Conservation (phyloP, 441 rosid genomes). For the Adansonia madagascariensis region DNA sequence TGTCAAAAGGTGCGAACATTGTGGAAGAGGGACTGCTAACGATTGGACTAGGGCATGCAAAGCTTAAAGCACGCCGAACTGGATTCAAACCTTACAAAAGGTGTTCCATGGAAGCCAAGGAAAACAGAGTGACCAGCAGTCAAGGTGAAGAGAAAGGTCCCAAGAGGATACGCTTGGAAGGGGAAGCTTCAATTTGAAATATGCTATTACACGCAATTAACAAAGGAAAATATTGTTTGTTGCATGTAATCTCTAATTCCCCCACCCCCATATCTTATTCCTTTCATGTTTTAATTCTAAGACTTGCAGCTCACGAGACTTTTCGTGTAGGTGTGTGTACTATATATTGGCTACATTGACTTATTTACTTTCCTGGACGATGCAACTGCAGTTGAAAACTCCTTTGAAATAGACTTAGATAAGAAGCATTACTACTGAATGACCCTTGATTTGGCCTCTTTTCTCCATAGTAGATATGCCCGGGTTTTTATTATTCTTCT, state of each 20-base stretch:
- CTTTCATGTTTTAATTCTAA: slow-evolving; percentile 35
- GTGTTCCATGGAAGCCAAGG: slow-evolving; percentile 84
- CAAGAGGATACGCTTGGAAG: slow-evolving; percentile 84
- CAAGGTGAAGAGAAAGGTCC: slow-evolving; percentile 74
- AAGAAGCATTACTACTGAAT: slow-evolving; percentile 23
- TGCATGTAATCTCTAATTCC: slow-evolving; percentile 37
- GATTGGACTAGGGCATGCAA: slow-evolving; percentile 63
- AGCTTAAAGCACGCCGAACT: slow-evolving; percentile 59
- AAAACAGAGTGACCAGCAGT: slow-evolving; percentile 47
- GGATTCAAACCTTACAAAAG: slow-evolving; percentile 98
- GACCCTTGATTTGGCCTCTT: slow-evolving; percentile 24
- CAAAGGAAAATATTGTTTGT: slow-evolving; percentile 39
- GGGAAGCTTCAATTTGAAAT: slow-evolving; percentile 59
- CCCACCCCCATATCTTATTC: slow-evolving; percentile 30
- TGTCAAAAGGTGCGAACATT: slow-evolving; percentile 31
- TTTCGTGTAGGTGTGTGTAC: slow-evolving; percentile 51
- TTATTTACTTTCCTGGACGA: slow-evolving; percentile 33
- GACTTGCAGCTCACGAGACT: slow-evolving; percentile 49
- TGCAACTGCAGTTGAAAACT: slow-evolving; percentile 31
- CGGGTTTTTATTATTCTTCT: background rate
- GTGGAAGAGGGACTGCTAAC: slow-evolving; percentile 51
- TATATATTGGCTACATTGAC: slow-evolving; percentile 34
- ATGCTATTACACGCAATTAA: slow-evolving; percentile 40
- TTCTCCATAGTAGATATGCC: background rate
- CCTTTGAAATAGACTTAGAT: slow-evolving; percentile 33